Percentiles rank a stretch among this genome's conserved stretches.
These are phyloP conservation scores for Salix arbutifolia DNA, from an alignment of 345 rosid genomes.

Conservation along the genomic window DNA sequence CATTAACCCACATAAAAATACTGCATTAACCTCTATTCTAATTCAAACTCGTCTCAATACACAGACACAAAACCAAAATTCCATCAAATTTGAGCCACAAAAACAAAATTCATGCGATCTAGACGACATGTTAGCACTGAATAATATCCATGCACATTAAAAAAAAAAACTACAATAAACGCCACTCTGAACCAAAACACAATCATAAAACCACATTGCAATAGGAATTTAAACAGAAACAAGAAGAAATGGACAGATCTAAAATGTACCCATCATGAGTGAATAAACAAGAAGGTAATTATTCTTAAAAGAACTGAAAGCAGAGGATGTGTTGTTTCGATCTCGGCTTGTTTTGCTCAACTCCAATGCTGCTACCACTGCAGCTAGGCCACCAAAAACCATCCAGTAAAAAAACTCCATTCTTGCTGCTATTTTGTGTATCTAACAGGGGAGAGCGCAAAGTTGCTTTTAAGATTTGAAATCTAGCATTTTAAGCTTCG, in stretches of 20 bases:
- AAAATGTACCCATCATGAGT: slow-evolving; percentile 63
- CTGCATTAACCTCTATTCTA: neutral
- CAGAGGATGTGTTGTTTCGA: slow-evolving; percentile 47
- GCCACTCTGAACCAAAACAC: neutral
- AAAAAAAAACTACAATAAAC: neutral
- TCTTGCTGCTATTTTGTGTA: neutral
- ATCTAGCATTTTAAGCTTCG: too few relatives aligned
- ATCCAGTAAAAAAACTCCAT: slow-evolving; percentile 61
- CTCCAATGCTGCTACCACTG: slow-evolving; percentile 53
- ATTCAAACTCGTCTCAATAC: neutral
- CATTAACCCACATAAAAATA: neutral
- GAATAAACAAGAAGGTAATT: slow-evolving; percentile 69
- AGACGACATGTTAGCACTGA: neutral
- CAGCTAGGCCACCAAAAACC: slow-evolving; percentile 51
- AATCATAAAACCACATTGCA: neutral
- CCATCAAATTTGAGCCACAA: neutral
- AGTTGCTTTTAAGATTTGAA: too few relatives aligned
- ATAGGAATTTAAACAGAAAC: neutral
- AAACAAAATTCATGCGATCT: neutral
- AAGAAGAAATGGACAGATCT: slow-evolving; percentile 6
- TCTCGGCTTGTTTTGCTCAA: slow-evolving; percentile 62
- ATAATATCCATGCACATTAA: neutral
- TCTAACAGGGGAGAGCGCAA: too few relatives aligned
- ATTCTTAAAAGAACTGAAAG: slow-evolving; percentile 67
- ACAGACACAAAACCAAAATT: neutral